Conservation (phyloP, 306 rosid species). For the Crotalaria pallida region DNA sequence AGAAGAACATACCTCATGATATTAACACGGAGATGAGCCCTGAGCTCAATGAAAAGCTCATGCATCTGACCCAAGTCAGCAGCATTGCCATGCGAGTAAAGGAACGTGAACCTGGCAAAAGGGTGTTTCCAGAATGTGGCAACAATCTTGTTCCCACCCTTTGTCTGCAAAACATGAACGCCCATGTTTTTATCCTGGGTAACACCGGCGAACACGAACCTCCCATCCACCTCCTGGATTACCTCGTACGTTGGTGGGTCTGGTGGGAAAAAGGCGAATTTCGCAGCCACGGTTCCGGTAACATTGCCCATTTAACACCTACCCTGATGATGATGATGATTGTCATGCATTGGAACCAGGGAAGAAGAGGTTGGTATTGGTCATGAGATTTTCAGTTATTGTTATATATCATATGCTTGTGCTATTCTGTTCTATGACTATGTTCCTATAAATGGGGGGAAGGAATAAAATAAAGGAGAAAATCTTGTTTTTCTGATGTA, state of each 20-base stretch:
- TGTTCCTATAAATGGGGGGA: background rate
- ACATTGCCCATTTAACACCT: conserved; percentile 57
- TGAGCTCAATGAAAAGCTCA: conserved; percentile 66
- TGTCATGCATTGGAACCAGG: too few relatives aligned
- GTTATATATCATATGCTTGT: background rate
- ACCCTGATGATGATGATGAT: conserved; percentile 32
- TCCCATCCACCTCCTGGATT: conserved; percentile 32
- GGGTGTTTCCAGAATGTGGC: conserved; percentile 69
- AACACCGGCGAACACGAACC: conserved; percentile 46
- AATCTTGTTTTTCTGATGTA: too few relatives aligned
- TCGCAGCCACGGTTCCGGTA: conserved; percentile 67
- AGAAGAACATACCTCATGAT: conserved; percentile 51
- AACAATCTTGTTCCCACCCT: conserved; percentile 50
- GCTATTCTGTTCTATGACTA: background rate
- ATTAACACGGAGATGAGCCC: conserved; percentile 72
- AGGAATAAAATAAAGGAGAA: too few relatives aligned
- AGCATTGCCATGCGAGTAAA: conserved; percentile 81
- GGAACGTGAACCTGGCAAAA: conserved; percentile 53
- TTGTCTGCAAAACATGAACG: conserved; percentile 49
- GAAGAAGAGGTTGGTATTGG: too few relatives aligned
- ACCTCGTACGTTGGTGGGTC: conserved; percentile 72
- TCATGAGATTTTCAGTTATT: too few relatives aligned
- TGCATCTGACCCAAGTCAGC: conserved; percentile 84
- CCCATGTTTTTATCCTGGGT: conserved; percentile 43
- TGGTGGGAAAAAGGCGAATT: conserved; percentile 74